Evolutionary conservation across 495 filamentous ascomycete genomes (phyloP), one percentile per base, ranked within the genome.

Genomic region (Pseudotulostoma volvatum): DNA sequence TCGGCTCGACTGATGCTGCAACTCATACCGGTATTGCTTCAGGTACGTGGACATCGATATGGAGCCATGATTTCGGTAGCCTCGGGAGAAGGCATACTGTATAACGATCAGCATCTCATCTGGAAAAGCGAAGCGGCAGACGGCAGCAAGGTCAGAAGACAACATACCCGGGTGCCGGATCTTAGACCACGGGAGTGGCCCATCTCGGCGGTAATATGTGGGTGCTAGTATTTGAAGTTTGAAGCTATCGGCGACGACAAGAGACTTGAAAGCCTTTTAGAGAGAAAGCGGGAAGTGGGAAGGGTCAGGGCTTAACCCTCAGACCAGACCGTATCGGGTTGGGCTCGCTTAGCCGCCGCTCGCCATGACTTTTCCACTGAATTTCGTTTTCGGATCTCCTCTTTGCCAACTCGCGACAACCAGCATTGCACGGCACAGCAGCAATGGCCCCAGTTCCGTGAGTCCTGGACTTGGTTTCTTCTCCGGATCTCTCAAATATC

Each of bases 91-190:
- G 65, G 86, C 82, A 78, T 90, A 87, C 76, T 79, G 47, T 44
- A 20, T 37, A 25, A 41, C 36, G 38, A 44, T 28, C 23, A 28
- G 23, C 23, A 11, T 11, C n/a, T n/a, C n/a, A n/a, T n/a, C n/a
- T n/a, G n/a, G n/a, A n/a, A n/a, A n/a, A n/a, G n/a, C n/a, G 77
- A 80, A 76, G 93, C 95, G 65, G 86, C 82, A 78, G 88, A 87
- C 76, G 78, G 47, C 44, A 20, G 36, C 23, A 41, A 33, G 38
- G 43, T 28, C 23, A 28, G 23, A 5, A 11, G 5, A 25, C 15
- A 44, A 71, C 74, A 47, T 72, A 77, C 74, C 64, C 88, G 81
- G 66, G 87, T 96, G 66, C 88, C 87, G 56, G 82, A 75, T 63
- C 87, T 73, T 55, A 94, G 77, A 88, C 88, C 88, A 61, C 79